A percentile compares a stretch with the other conserved stretches of the same genome.
phyloP scores from a whole-genome alignment of 148 eudicot genomes.

The Fallopia convolvulus region DNA sequence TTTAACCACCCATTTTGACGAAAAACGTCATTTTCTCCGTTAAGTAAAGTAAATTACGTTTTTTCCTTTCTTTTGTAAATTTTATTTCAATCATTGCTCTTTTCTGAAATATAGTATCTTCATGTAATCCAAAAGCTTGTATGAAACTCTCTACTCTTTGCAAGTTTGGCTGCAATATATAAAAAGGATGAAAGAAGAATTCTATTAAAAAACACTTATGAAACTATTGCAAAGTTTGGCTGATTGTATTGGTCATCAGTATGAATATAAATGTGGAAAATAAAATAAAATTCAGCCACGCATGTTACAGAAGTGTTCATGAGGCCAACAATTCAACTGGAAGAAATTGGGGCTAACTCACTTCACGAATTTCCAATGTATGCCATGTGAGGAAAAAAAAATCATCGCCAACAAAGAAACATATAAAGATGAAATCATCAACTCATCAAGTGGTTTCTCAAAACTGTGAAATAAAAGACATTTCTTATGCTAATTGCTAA shows the following conservation, averaged over 20 bases:
- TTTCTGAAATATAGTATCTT: constrained; percentile 81
- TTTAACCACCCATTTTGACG: no score
- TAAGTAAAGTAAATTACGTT: no score
- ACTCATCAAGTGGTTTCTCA: no score
- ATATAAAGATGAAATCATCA: constrained; percentile 93
- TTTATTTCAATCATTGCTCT: constrained; percentile 69
- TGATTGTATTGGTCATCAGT: not conserved
- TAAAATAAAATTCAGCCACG: not conserved
- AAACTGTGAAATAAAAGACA: no score
- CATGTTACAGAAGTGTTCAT: not conserved
- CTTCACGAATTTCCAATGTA: constrained; percentile 97
- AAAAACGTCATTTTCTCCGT: no score
- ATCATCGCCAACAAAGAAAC: constrained; percentile 98
- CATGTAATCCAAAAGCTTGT: constrained; percentile 92
- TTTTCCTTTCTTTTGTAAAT: no score
- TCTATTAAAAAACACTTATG: not conserved
- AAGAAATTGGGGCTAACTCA: constrained; percentile 20
- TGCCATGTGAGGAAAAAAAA: constrained; percentile 99
- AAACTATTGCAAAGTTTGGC: not conserved
- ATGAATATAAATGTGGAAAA: not conserved
- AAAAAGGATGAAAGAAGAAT: not conserved
- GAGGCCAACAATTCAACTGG: not conserved
- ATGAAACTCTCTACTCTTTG: constrained; percentile 73
- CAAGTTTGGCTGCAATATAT: constrained; percentile 56
- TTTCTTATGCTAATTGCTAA: no score